phyloP scores from a whole-genome alignment of 78 protist genomes.

The Dictyostelium discoideum region DNA sequence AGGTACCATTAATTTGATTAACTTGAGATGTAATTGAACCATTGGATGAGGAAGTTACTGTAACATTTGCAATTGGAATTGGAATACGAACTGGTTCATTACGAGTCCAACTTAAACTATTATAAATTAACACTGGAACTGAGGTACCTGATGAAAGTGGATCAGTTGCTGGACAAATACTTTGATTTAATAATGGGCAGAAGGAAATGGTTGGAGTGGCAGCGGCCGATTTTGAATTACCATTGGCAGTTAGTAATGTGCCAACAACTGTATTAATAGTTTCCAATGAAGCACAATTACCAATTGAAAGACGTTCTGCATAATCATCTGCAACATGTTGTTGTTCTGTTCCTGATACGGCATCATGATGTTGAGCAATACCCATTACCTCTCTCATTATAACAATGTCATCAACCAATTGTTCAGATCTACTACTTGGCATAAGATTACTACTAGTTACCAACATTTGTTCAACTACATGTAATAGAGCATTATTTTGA shows the following conservation, averaged over 20 bases:
- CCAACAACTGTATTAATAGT: constrained; percentile 8
- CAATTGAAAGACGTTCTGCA: constrained; percentile 80
- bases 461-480: constrained; percentile 71
- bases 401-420: neutral
- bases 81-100: constrained; percentile 38
- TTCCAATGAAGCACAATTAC: constrained; percentile 8
- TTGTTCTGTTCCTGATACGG: constrained; percentile 90
- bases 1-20: neutral
- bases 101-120: constrained; percentile 32
- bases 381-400: constrained; percentile 75
- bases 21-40: constrained; percentile 26
- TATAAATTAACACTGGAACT: constrained; percentile 63
- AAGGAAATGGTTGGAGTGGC: neutral
- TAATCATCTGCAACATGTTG: constrained; percentile 93
- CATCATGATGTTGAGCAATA: constrained; percentile 94
- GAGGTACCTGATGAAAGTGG: constrained; percentile 10
- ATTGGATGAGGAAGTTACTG: neutral
- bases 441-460: constrained; percentile 7
- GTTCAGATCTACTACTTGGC: neutral
- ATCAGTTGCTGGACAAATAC: constrained; percentile 43
- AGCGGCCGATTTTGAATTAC: neutral
- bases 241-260: neutral
- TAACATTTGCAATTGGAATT: constrained; percentile 29
- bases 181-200: constrained; percentile 69
- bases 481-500: constrained; percentile 21